phyloP scores from a whole-genome alignment of 2,329 filamentous ascomycete species.

The Epichloe elymi region DNA sequence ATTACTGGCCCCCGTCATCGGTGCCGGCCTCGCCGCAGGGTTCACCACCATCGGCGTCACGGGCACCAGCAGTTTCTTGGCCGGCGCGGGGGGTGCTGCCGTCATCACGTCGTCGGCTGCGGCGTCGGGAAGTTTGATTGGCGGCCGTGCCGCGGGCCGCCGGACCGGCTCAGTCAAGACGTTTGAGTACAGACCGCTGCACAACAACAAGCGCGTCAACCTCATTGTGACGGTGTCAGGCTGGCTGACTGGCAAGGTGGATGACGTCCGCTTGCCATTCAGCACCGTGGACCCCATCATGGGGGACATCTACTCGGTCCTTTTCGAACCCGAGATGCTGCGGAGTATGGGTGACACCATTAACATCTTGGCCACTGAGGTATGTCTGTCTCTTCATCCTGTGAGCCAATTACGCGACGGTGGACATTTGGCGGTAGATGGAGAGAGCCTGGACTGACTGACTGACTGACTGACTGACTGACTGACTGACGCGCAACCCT shows the following conservation, averaged over 20 bases:
- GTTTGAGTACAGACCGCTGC: constrained; percentile 89
- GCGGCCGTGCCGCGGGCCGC: constrained; percentile 69
- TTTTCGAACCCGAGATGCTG: constrained; percentile 98
- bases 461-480: neutral
- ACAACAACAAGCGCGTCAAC: constrained; percentile 97
- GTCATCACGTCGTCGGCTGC: constrained; percentile 86
- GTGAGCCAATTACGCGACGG: too few species aligned
- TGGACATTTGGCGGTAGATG: neutral
- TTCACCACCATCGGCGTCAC: constrained; percentile 91
- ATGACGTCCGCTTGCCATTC: constrained; percentile 89
- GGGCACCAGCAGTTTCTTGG: constrained; percentile 78
- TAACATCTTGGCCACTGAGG: constrained; percentile 94
- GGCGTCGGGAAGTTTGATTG: constrained; percentile 76
- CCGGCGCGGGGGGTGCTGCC: constrained; percentile 82
- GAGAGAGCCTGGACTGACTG: neutral
- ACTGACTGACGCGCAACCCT: neutral
- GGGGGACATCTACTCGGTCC: constrained; percentile 93
- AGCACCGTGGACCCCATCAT: constrained; percentile 95
- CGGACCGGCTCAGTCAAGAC: constrained; percentile 87
- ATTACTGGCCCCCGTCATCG: constrained; percentile 82
- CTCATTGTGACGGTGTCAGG: constrained; percentile 89
- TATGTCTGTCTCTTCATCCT: constrained; percentile 28
- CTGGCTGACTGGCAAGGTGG: constrained; percentile 97
- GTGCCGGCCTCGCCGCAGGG: constrained; percentile 82
- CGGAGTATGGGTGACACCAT: constrained; percentile 97